Percentiles rank a stretch among this genome's conserved stretches.
Conservation (phyloP, 2,329 filamentous ascomycete genomes). For the Fusarium avenaceum region DNA sequence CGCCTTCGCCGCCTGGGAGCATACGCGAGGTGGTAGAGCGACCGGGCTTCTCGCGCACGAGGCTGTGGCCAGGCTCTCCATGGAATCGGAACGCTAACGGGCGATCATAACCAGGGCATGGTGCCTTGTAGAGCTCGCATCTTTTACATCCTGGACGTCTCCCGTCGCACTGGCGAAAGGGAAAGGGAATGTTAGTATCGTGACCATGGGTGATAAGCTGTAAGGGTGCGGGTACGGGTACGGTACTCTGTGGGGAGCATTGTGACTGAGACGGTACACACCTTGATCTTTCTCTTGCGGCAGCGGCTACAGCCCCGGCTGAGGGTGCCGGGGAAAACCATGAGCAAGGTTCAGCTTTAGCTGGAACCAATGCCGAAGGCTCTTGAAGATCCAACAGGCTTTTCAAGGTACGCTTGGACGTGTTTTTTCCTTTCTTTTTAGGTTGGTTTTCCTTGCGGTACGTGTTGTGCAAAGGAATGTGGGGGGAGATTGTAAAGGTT, state of each 20-base stretch:
- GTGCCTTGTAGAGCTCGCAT: constrained; percentile 34
- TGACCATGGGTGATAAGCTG: no score
- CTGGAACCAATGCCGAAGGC: no score
- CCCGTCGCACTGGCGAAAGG: constrained; percentile 27
- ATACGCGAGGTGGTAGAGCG: not conserved
- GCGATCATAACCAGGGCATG: constrained; percentile 39
- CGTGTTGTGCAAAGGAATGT: not conserved
- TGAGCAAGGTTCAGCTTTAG: not conserved
- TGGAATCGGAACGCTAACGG: constrained; percentile 38
- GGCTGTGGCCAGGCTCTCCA: constrained; percentile 28
- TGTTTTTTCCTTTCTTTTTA: no score
- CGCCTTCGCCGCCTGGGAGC: not conserved
- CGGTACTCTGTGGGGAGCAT: no score
- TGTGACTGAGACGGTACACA: not conserved
- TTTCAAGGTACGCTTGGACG: not conserved
- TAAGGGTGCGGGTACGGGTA: no score
- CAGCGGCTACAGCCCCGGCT: constrained; percentile 35
- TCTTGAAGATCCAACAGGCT: no score
- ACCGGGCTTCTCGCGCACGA: constrained; percentile 12
- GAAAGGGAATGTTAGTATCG: not conserved
- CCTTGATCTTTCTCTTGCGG: constrained; percentile 37
- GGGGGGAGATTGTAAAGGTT: constrained; percentile 8
- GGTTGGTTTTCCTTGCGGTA: not conserved
- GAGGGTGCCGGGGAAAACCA: constrained; percentile 36
- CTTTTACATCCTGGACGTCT: constrained; percentile 35